Evolutionary conservation across 208 protist genomes (phyloP).

Genomic region (Wallacemonas sp.): DNA sequence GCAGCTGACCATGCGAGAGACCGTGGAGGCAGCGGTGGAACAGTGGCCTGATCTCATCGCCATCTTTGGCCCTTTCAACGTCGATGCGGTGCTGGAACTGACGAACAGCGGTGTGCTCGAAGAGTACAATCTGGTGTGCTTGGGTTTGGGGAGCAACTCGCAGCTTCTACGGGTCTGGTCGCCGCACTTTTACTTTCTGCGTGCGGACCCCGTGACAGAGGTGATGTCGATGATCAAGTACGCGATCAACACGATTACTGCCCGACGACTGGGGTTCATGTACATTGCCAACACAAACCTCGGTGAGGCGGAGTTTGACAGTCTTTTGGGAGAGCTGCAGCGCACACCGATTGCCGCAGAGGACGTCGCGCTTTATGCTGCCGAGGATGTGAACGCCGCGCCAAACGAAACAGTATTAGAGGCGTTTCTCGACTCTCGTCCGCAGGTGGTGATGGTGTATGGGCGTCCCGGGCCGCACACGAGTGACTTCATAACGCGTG

Average conservation of each 20-base stretch:
- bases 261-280: conserved; percentile 21
- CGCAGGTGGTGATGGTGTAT: background rate
- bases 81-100: conserved; percentile 1
- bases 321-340: conserved; percentile 13
- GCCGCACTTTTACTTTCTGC: conserved; percentile 37
- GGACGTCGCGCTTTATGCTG: background rate
- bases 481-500: conserved; percentile 13
- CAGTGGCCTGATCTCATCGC: conserved; percentile 13
- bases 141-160: conserved; percentile 22
- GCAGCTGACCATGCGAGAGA: background rate
- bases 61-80: conserved; percentile 19
- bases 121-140: conserved; percentile 17
- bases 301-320: conserved; percentile 12
- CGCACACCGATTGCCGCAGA: conserved; percentile 24
- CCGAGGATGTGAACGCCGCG: conserved; percentile 13
- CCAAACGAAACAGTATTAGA: conserved; percentile 13
- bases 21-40: conserved; percentile 13
- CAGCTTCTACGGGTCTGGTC: conserved; percentile 23
- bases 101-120: background rate
- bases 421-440: background rate
- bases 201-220: conserved; percentile 12
- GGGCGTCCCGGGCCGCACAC: conserved; percentile 15
- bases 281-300: conserved; percentile 13
- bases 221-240: conserved; percentile 19
- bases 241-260: conserved; percentile 8